phyloP scores from a whole-genome alignment of 208 protist species.

The Trypanosomatidae sp. region DNA sequence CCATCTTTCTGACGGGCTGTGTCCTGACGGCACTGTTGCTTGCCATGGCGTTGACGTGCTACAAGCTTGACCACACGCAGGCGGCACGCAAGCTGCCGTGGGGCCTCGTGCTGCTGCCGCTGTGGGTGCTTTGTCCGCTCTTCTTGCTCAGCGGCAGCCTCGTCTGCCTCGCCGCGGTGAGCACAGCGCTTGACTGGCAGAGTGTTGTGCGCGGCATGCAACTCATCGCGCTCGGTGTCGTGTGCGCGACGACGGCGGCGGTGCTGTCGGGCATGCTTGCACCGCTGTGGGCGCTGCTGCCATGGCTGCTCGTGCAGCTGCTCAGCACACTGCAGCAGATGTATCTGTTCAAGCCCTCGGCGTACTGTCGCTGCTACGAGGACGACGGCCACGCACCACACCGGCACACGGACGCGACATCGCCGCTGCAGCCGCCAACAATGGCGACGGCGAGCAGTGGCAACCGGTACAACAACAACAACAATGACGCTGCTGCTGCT shows the following conservation, averaged over 20 bases:
- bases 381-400: too few relatives aligned
- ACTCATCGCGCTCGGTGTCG: conserved; percentile 5
- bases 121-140: conserved; percentile 16
- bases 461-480: neutral
- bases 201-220: conserved; percentile 8
- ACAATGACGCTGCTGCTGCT: neutral
- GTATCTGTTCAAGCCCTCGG: conserved; percentile 12
- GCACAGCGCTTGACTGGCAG: conserved; percentile 4
- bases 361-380: too few relatives aligned
- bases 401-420: too few relatives aligned
- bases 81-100: conserved; percentile 7
- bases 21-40: conserved; percentile 4
- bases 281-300: conserved; percentile 15
- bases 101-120: conserved; percentile 14
- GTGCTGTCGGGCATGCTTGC: conserved; percentile 16
- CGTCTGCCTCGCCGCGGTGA: conserved; percentile 8
- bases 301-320: conserved; percentile 15
- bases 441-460: neutral
- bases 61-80: conserved; percentile 7
- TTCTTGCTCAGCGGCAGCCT: conserved; percentile 9
- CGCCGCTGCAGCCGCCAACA: conserved; percentile 1
- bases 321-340: conserved; percentile 12
- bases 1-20: conserved; percentile 3
- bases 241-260: conserved; percentile 12
- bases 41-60: conserved; percentile 8